A percentile compares a stretch with the other conserved stretches of the same genome.
Evolutionary conservation across 2,329 filamentous ascomycete genomes (phyloP).

Genomic region (Aspergillus chevalieri): DNA sequence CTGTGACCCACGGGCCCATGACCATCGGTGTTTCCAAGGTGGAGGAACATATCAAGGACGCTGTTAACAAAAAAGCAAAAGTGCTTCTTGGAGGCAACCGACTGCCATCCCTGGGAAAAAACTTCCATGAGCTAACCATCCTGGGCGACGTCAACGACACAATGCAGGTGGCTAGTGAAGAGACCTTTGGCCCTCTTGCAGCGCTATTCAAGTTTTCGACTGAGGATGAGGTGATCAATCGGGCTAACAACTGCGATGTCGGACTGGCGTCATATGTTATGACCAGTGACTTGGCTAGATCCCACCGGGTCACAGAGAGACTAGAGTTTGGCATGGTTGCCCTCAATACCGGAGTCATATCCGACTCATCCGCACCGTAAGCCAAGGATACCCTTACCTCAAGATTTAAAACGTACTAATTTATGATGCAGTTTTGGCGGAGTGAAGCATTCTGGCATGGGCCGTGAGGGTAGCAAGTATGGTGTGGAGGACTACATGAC

Average conservation of each 20-base stretch:
- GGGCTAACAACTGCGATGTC: conserved; percentile 74
- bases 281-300: conserved; percentile 50
- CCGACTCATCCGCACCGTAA: conserved; percentile 40
- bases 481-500: conserved; percentile 67
- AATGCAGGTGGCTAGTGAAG: conserved; percentile 75
- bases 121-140: conserved; percentile 84
- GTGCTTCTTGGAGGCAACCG: conserved; percentile 62
- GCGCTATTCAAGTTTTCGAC: conserved; percentile 78
- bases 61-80: no score
- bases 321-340: conserved; percentile 42
- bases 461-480: conserved; percentile 67
- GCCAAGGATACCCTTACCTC: conserved; percentile 1
- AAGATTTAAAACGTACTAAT: no score
- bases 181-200: conserved; percentile 89
- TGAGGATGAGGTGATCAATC: conserved; percentile 72
- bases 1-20: no score
- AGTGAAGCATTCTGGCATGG: conserved; percentile 72
- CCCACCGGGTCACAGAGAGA: conserved; percentile 52
- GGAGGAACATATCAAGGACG: no score
- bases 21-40: no score
- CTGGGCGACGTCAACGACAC: conserved; percentile 73
- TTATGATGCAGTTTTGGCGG: conserved; percentile 57
- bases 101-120: conserved; percentile 65
- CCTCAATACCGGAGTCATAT: conserved; percentile 62
- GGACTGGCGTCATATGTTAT: conserved; percentile 90